These are phyloP conservation scores for Flaveria trinervia DNA, from an alignment of 129 eudicot species.

Conservation along the genomic window DNA sequence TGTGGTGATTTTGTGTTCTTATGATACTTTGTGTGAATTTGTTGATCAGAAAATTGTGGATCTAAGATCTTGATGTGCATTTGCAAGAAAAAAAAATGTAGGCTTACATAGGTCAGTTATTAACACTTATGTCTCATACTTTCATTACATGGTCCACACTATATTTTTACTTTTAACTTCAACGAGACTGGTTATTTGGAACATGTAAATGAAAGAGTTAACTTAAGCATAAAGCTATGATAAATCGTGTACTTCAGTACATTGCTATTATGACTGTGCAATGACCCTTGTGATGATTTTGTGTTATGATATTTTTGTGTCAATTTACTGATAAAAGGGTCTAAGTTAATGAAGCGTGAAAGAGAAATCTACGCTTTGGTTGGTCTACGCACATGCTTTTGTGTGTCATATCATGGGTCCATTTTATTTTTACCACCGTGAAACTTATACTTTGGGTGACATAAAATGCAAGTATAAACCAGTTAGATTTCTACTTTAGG, in stretches of 20 bases:
- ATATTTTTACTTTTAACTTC: neutral
- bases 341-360: neutral
- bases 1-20: conserved; percentile 2
- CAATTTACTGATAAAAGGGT: neutral
- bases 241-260: neutral
- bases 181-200: neutral
- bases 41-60: conserved; percentile 11
- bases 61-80: conserved; percentile 22
- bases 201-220: neutral
- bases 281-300: neutral
- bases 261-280: neutral
- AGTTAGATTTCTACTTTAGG: neutral
- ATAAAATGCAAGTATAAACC: conserved; percentile 4
- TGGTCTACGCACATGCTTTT: neutral
- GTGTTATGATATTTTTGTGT: neutral
- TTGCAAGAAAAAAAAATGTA: neutral
- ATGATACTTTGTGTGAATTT: conserved; percentile 12
- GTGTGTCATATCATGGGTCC: too few relatives aligned
- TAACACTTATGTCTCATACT: neutral
- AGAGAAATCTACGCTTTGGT: neutral
- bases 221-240: neutral
- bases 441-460: conserved; percentile 3
- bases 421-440: too few relatives aligned
- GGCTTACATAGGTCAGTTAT: neutral
- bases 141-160: neutral